phyloP scores from a whole-genome alignment of 139 green algal genomes.

The Coelastrella sp. region DNA sequence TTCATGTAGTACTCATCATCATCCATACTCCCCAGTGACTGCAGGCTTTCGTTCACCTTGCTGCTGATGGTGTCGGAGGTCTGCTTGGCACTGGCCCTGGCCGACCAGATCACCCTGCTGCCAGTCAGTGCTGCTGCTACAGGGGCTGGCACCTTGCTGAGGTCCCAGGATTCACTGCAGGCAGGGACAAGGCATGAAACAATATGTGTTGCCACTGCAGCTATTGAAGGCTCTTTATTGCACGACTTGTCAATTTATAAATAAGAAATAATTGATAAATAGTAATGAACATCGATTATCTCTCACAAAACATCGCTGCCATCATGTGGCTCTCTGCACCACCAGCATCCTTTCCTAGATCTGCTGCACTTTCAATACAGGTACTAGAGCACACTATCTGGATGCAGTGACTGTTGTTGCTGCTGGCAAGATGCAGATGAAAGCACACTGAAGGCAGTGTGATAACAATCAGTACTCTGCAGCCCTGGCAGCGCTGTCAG shows the following conservation, averaged over 20 bases:
- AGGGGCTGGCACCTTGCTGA: constrained; percentile 51
- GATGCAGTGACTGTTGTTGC: too few species aligned
- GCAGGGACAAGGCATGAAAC: neutral
- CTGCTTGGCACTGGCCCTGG: constrained; percentile 44
- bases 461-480: neutral
- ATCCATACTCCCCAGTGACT: constrained; percentile 35
- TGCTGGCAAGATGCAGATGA: too few species aligned
- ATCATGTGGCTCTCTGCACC: too few species aligned
- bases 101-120: constrained; percentile 52
- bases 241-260: too few species aligned
- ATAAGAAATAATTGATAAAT: too few species aligned
- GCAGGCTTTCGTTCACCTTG: constrained; percentile 9
- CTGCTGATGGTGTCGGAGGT: constrained; percentile 33
- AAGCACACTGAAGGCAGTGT: too few species aligned
- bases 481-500: neutral
- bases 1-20: constrained; percentile 49
- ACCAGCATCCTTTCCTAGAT: too few species aligned
- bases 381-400: too few species aligned
- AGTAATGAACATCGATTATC: too few species aligned
- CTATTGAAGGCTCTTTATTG: too few species aligned
- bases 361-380: too few species aligned
- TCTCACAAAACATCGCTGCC: neutral
- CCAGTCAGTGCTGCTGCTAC: constrained; percentile 48
- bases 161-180: constrained; percentile 68
- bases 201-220: neutral